phyloP scores from a whole-genome alignment of 1,139 yeast species.

The Geotrichum siamense region DNA sequence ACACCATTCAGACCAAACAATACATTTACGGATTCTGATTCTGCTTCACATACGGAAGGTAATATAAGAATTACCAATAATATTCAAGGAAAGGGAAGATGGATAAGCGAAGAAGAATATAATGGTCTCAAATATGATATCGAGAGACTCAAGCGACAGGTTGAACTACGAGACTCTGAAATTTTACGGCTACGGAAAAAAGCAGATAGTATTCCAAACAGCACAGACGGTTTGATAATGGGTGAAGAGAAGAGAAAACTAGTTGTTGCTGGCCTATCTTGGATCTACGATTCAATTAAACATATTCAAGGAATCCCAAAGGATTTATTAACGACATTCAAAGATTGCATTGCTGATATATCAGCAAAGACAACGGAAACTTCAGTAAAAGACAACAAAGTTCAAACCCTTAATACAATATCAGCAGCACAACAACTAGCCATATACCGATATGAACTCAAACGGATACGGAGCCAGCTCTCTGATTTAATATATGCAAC shows the following conservation, averaged over 20 bases:
- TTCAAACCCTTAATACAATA: conserved; percentile 6
- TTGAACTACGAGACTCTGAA: not conserved
- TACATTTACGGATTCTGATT: too few species aligned
- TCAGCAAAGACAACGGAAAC: not conserved
- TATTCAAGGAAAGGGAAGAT: not conserved
- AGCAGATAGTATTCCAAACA: not conserved
- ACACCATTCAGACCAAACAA: too few species aligned
- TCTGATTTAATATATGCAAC: conserved; percentile 8
- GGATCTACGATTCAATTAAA: conserved; percentile 10
- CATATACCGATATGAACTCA: conserved; percentile 12
- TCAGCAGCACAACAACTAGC: conserved; percentile 13
- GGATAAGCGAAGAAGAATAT: conserved; percentile 3
- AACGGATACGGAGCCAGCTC: conserved; percentile 7
- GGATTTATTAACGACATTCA: conserved; percentile 9
- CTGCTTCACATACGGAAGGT: conserved; percentile 9
- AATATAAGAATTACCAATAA: not conserved
- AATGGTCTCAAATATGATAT: conserved; percentile 3
- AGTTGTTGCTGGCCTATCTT: conserved; percentile 4
- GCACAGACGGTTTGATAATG: not conserved
- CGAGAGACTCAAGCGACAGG: not conserved
- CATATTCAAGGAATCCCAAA: conserved; percentile 8
- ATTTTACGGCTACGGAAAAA: conserved; percentile 1
- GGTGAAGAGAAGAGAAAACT: not conserved
- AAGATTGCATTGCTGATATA: conserved; percentile 9
- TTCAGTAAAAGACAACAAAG: not conserved